These are phyloP conservation scores for Dillenia suffruticosa DNA, from an alignment of 164 flowering plant genomes.

Conservation along the genomic window DNA sequence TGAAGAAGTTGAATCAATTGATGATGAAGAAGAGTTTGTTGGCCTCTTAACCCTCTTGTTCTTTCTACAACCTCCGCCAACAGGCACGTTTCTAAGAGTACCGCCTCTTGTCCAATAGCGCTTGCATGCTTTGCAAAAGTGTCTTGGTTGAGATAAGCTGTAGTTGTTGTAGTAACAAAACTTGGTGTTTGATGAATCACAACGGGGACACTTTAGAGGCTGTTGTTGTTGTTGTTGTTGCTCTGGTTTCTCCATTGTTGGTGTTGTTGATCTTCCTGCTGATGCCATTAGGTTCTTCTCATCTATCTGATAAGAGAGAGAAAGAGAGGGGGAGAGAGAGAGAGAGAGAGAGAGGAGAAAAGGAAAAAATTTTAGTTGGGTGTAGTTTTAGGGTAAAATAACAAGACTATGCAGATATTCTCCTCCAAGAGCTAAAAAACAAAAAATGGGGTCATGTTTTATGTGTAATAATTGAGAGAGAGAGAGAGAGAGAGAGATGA, in stretches of 20 bases:
- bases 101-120: conserved; percentile 90
- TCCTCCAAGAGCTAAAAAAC: conserved; percentile 48
- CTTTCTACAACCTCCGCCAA: conserved; percentile 77
- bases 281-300: conserved; percentile 27
- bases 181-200: conserved; percentile 82
- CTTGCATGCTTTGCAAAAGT: conserved; percentile 85
- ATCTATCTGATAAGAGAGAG: conserved; percentile 23
- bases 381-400: background rate
- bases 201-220: conserved; percentile 64
- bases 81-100: conserved; percentile 79
- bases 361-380: conserved; percentile 10
- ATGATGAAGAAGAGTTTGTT: conserved; percentile 5
- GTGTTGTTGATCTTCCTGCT: conserved; percentile 16
- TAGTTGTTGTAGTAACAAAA: conserved; percentile 92
- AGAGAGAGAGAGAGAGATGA: conserved; percentile 13
- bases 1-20: conserved; percentile 17
- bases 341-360: conserved; percentile 1
- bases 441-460: conserved; percentile 47
- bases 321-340: conserved; percentile 2
- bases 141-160: conserved; percentile 77
- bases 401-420: conserved; percentile 18
- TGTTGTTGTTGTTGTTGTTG: conserved; percentile 19
- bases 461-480: conserved; percentile 29
- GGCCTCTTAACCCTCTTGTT: conserved; percentile 63
- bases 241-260: background rate